Conservation (phyloP, 371 early-diverging fungal species). For the Circinella minor region DNA sequence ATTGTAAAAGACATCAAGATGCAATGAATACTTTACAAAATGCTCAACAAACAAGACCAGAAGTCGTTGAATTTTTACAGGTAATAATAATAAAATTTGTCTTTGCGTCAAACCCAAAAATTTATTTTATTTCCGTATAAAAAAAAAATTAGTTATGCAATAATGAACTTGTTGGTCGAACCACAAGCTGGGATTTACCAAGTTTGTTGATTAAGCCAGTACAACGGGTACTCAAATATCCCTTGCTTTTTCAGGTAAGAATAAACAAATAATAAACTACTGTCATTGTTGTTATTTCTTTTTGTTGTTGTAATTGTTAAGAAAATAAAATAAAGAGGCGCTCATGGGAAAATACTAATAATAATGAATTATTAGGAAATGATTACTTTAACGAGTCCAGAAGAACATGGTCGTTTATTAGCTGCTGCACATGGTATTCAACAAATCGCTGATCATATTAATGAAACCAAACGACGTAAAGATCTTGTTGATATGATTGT, state of each 20-base stretch:
- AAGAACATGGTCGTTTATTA: constrained; percentile 9
- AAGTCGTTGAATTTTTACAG: constrained; percentile 14
- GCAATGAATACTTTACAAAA: constrained; percentile 53
- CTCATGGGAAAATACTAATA: no score
- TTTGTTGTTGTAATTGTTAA: no score
- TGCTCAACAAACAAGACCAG: constrained; percentile 14
- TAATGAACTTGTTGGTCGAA: constrained; percentile 60
- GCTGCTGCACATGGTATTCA: constrained; percentile 56
- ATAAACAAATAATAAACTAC: background rate
- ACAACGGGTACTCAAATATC: constrained; percentile 87
- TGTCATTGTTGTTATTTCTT: background rate
- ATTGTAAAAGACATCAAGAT: constrained; percentile 78
- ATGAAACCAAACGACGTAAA: constrained; percentile 82
- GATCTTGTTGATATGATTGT: constrained; percentile 84
- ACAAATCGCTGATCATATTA: constrained; percentile 80
- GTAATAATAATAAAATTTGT: background rate
- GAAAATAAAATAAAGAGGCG: no score
- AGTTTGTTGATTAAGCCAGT: constrained; percentile 86
- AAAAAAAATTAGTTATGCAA: constrained; percentile 49
- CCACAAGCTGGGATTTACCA: constrained; percentile 82
- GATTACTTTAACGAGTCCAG: constrained; percentile 47
- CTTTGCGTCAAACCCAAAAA: no score
- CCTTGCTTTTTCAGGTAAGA: constrained; percentile 68
- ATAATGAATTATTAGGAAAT: constrained; percentile 55
- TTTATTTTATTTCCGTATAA: no score